Base-by-base conservation (phyloP, 2,329 filamentous ascomycete genomes). In the Fusarium dlaminii region DNA sequence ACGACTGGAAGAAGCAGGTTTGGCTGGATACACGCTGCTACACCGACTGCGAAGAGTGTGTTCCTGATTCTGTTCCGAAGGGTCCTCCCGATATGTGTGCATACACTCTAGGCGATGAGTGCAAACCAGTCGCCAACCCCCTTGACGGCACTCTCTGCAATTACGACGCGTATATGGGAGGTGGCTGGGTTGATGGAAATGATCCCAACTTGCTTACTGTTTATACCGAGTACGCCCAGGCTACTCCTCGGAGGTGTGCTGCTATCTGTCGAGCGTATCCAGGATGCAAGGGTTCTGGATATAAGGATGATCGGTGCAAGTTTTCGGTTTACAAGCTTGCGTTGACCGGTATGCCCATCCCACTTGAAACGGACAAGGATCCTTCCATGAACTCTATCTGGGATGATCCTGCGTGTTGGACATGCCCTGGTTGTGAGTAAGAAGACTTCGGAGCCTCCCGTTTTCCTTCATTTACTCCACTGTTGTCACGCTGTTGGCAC, bases 351-450 rank as follows among this genome's bases (percentile, higher is more conserved):
- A 54, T 37, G 45, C 57, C 57, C 8, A 24, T 68, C 15, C 55
- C 55, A 8, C 63, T 68, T 3, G 45, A 62, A 6, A 48, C 52
- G 5, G 17, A 18, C 4, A 5, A 29, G 22, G n/a, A 43, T 14
- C 32, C 37, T 3, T 49, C 63, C 0, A n/a, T 30, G 46, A 51
- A 56, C 30, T 45, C 36, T 8, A 15, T 62, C 2, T 68, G 66
- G 67, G 68, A 71, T 20, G 56, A 71, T 40, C 61, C 51, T 14
- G 22, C 20, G 1, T 67, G 67, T 32, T 71, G 56, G 12, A 43
- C 17, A 14, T 71, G 67, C 30, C 61, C 67, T 17, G 67, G 67
- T 1, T 71, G 68, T 20, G 2, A 58, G 24, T 58, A 24, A 27
- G 15, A 37, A 20, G 51, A 20, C 15, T 6, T 27, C 5, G 18